Percentiles rank a stretch among this genome's conserved stretches.
These are phyloP conservation scores for Lactarius evosmus DNA, from an alignment of 768 basidiomycete genomes.

Conservation along the genomic window DNA sequence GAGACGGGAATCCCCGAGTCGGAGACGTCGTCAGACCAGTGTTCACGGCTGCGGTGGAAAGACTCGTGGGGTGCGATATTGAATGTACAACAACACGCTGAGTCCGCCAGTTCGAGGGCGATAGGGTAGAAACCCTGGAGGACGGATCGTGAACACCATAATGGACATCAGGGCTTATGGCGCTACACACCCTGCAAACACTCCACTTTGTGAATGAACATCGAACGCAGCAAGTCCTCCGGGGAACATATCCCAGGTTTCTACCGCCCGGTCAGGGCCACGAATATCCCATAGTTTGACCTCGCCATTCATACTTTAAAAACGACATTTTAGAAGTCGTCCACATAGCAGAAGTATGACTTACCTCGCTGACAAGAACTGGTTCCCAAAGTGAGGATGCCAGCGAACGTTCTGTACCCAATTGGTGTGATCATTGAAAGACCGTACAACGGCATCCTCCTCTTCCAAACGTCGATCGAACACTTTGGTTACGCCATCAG, in stretches of 20 bases:
- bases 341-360: conserved; percentile 27
- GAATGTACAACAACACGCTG: conserved; percentile 64
- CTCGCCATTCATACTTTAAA: conserved; percentile 75
- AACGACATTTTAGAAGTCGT: conserved; percentile 10
- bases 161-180: neutral
- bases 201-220: conserved; percentile 75
- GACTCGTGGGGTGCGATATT: conserved; percentile 40
- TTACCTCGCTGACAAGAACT: conserved; percentile 85
- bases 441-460: conserved; percentile 77
- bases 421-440: conserved; percentile 68
- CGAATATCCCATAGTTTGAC: conserved; percentile 92
- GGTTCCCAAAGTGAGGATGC: conserved; percentile 63
- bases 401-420: conserved; percentile 92
- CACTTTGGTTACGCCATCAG: conserved; percentile 83
- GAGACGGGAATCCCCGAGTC: conserved; percentile 52
- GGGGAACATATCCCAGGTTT: conserved; percentile 62
- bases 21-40: conserved; percentile 57
- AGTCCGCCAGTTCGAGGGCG: conserved; percentile 57
- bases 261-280: conserved; percentile 51
- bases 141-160: neutral
- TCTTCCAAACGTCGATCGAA: conserved; percentile 89
- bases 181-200: conserved; percentile 76
- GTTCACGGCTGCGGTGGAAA: conserved; percentile 48
- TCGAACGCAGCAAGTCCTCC: conserved; percentile 82
- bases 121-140: conserved; percentile 46